Evolutionary conservation across 345 rosid species (phyloP), one percentile per base, ranked within the genome.

Genomic region (Brassica rapa): DNA sequence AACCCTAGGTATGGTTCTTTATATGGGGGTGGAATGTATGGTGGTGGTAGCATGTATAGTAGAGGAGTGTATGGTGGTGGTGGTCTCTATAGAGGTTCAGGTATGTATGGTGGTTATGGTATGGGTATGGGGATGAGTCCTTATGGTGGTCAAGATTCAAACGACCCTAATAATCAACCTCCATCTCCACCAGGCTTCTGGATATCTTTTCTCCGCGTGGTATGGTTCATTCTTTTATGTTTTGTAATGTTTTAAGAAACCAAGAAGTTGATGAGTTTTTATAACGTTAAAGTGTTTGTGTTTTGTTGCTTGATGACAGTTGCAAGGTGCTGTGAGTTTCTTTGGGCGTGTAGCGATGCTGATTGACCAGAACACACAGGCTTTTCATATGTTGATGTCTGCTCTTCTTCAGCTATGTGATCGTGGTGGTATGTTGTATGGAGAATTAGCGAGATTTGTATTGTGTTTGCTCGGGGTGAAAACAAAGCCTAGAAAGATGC

Each of bases 141-240:
- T 35, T 87, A 87, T 74, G 98, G 96, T 70, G 91, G 81, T 79
- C 98, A 91, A 85, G 98, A 91, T 86, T 97, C 93, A 2, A 94
- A 92, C 72, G 87, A 93, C 84, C 98, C 98, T 62, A 86, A 66
- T 80, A 94, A 91, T 56, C 85, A 81, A 76, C 97, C 98, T 29
- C 75, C 98, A 33, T 86, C 95, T 68, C 98, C 99, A n/a, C 99
- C 99, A 21, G 91, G 99, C 66, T 93, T 96, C 77, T 96, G 99
- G 99, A 87, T 96, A 71, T 93, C 98, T 69, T 93, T 96, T 81
- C 93, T 93, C 65, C 88, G 83, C 1, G 96, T 93, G 94, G 99
- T 96, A 83, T 61, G 35, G 1, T 76, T 66, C 74, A 57, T n/a
- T 23, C 46, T 8, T 77, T 46, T 33, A 15, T 83, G 12, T 71